Conservation (phyloP, 192 early-diverging fungal species). For the Podila epicladia region DNA sequence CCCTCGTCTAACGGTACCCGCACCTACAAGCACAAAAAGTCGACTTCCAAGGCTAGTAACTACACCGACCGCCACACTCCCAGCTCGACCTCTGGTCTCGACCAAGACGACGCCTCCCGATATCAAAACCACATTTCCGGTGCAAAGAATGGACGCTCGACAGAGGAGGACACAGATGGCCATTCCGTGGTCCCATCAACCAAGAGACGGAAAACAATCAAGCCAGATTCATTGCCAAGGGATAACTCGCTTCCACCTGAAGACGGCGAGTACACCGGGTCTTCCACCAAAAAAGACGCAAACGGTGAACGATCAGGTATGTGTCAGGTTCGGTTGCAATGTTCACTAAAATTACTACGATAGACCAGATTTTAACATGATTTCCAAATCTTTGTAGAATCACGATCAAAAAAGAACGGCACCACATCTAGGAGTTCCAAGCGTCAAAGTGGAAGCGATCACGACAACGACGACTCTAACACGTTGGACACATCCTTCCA, state of each 20-base stretch:
- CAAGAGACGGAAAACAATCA: slow-evolving; percentile 15
- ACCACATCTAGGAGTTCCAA: background rate
- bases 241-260: background rate
- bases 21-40: background rate
- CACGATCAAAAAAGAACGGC: background rate
- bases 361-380: too few species aligned
- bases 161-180: background rate
- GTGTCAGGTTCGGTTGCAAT: background rate
- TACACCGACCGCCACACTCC: background rate
- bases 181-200: background rate
- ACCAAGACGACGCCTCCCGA: background rate
- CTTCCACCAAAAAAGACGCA: background rate
- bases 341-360: background rate
- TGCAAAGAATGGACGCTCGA: slow-evolving; percentile 4
- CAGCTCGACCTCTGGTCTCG: background rate
- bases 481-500: too few species aligned
- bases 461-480: background rate
- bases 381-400: background rate
- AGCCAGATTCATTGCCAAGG: background rate
- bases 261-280: background rate
- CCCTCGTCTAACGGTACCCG: background rate
- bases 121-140: background rate
- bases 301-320: background rate
- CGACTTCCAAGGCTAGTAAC: background rate
- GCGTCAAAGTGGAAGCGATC: background rate